Conservation (phyloP, 73 alveolate species). For the Effrenium voratum region DNA sequence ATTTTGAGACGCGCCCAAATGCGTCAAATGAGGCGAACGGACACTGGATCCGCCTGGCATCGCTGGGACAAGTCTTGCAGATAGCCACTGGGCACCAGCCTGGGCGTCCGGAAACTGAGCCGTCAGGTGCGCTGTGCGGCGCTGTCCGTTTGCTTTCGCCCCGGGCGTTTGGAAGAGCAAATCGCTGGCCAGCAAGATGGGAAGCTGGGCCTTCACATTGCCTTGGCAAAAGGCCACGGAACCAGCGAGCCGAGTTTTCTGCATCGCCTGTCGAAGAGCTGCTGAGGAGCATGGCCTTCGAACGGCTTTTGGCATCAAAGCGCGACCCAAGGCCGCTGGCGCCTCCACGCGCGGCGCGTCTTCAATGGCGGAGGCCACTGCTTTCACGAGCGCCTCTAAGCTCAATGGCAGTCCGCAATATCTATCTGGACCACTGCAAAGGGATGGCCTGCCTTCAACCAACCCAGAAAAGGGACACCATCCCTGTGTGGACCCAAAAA, state of each 20-base stretch:
- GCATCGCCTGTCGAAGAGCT: slow-evolving; percentile 15
- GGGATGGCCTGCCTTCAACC: too few relatives aligned
- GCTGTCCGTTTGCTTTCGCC: neutral
- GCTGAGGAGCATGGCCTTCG: slow-evolving; percentile 28
- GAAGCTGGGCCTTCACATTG: slow-evolving; percentile 5
- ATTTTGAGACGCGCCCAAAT: too few relatives aligned
- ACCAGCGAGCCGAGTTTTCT: neutral
- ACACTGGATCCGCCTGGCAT: slow-evolving; percentile 76
- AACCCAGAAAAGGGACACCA: too few relatives aligned
- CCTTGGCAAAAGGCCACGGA: neutral
- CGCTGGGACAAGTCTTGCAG: slow-evolving; percentile 48
- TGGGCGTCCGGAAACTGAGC: neutral
- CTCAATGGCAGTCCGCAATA: neutral
- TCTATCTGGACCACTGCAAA: neutral
- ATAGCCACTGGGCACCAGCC: slow-evolving; percentile 66
- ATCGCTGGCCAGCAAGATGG: slow-evolving; percentile 26
- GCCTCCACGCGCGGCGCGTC: slow-evolving; percentile 78
- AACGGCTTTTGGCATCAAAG: neutral
- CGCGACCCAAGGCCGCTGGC: neutral
- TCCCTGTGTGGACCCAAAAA: too few relatives aligned
- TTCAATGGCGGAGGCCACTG: slow-evolving; percentile 31
- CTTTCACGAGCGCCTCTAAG: neutral
- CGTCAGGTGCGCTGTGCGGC: neutral
- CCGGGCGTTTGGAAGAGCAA: slow-evolving; percentile 43
- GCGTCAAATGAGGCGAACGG: too few relatives aligned